Percentiles rank a stretch among this genome's conserved stretches.
phyloP scores from a whole-genome alignment of 257 asterid species.

The Solanum sejunctum region DNA sequence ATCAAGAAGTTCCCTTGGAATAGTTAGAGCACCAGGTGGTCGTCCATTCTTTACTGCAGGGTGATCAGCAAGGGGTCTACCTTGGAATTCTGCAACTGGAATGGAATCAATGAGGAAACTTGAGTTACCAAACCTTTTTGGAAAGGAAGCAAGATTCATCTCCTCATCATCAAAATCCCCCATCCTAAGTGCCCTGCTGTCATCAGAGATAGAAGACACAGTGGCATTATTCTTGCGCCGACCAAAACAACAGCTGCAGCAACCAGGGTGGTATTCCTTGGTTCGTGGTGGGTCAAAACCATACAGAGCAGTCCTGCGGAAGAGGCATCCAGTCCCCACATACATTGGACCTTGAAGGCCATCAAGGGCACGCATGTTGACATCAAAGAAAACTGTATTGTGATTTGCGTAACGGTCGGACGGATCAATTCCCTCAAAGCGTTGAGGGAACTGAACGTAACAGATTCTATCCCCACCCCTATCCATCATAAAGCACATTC shows the following conservation, averaged over 20 bases:
- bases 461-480: slow-evolving; percentile 84
- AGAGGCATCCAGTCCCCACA: slow-evolving; percentile 85
- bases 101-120: slow-evolving; percentile 65
- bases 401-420: slow-evolving; percentile 84
- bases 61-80: slow-evolving; percentile 82
- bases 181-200: slow-evolving; percentile 57
- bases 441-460: slow-evolving; percentile 70
- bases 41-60: slow-evolving; percentile 78
- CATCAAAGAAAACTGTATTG: slow-evolving; percentile 81
- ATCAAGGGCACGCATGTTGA: slow-evolving; percentile 81
- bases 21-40: slow-evolving; percentile 67
- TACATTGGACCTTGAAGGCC: slow-evolving; percentile 86
- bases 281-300: slow-evolving; percentile 81
- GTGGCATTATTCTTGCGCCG: slow-evolving; percentile 31
- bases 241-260: slow-evolving; percentile 55
- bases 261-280: slow-evolving; percentile 54
- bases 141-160: slow-evolving; percentile 58
- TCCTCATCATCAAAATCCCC: slow-evolving; percentile 59
- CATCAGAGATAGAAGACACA: slow-evolving; percentile 34
- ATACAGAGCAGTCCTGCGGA: slow-evolving; percentile 68
- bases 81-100: slow-evolving; percentile 77
- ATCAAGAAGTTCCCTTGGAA: slow-evolving; percentile 65
- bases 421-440: slow-evolving; percentile 86
- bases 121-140: slow-evolving; percentile 77
- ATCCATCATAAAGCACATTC: slow-evolving; percentile 86